Percentiles rank a stretch among this genome's conserved stretches.
These are phyloP conservation scores for Cajanus cajan DNA, from an alignment of 306 rosid genomes.

Conservation along the genomic window DNA sequence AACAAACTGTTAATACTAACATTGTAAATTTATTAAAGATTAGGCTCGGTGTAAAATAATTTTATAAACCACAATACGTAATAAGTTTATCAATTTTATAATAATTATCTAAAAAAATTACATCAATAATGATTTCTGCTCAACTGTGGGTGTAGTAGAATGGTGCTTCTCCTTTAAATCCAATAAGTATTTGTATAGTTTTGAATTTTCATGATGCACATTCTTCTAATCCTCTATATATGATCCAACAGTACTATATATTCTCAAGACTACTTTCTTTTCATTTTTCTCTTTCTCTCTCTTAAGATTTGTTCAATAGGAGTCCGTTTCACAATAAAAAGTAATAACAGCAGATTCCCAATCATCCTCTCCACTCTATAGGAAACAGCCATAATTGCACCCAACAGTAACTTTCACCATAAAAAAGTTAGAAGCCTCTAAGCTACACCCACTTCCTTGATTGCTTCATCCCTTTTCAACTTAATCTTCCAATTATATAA, in stretches of 20 bases:
- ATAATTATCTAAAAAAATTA: no score
- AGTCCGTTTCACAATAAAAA: slow-evolving; percentile 44
- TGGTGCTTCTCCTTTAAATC: no score
- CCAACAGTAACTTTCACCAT: slow-evolving; percentile 52
- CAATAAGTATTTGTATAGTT: not conserved
- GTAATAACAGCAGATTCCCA: slow-evolving; percentile 50
- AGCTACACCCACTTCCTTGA: slow-evolving; percentile 22
- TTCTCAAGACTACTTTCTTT: not conserved
- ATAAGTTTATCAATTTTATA: no score
- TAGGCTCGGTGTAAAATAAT: no score
- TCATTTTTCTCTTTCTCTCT: slow-evolving; percentile 2
- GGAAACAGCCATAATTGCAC: slow-evolving; percentile 69
- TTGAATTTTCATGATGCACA: not conserved
- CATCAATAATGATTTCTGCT: no score
- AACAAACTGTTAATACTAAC: no score
- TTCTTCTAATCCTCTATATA: not conserved
- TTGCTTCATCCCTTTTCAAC: not conserved
- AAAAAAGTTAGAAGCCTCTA: slow-evolving; percentile 39
- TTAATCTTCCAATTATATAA: slow-evolving; percentile 36
- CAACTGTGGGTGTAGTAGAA: no score
- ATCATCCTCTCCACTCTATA: slow-evolving; percentile 62
- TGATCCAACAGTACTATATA: not conserved
- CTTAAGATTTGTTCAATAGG: not conserved
- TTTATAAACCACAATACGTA: no score
- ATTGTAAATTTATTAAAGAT: no score